phyloP scores from a whole-genome alignment of 1,284 basidiomycete genomes.

The Vanrija humicola region DNA sequence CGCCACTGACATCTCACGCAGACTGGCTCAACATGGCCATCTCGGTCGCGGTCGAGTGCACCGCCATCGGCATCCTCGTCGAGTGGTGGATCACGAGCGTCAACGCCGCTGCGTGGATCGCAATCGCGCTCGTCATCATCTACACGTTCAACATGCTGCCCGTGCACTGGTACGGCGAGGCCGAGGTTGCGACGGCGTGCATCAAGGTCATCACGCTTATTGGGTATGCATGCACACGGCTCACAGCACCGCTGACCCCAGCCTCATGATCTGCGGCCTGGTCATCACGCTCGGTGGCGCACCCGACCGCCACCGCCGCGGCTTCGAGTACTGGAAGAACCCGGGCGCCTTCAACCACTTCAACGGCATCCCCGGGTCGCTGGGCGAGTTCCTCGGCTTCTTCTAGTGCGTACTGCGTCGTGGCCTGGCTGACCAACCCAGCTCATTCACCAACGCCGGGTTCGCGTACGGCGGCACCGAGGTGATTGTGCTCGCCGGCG shows the following conservation, averaged over 20 bases:
- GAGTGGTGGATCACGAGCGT: conserved; percentile 61
- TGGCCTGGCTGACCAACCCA: conserved; percentile 16
- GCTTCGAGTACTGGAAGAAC: conserved; percentile 52
- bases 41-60: conserved; percentile 72
- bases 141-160: conserved; percentile 43
- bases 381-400: conserved; percentile 28
- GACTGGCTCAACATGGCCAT: conserved; percentile 66
- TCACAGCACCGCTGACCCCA: conserved; percentile 26
- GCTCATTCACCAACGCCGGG: conserved; percentile 12
- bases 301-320: conserved; percentile 43
- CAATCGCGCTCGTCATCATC: conserved; percentile 66
- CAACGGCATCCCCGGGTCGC: conserved; percentile 51
- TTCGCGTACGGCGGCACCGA: conserved; percentile 28
- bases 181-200: conserved; percentile 54
- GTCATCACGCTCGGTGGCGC: conserved; percentile 57
- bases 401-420: not conserved
- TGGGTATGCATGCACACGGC: not conserved
- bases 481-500: conserved; percentile 49
- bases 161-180: conserved; percentile 36
- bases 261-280: conserved; percentile 56
- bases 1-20: not conserved
- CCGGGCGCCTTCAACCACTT: conserved; percentile 49
- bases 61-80: conserved; percentile 69
- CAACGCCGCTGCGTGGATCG: conserved; percentile 67
- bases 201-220: conserved; percentile 73